Evolutionary conservation across 2,329 filamentous ascomycete species (phyloP), one percentile per base, ranked within the genome.

Genomic region (Arthrobotrys conoides): DNA sequence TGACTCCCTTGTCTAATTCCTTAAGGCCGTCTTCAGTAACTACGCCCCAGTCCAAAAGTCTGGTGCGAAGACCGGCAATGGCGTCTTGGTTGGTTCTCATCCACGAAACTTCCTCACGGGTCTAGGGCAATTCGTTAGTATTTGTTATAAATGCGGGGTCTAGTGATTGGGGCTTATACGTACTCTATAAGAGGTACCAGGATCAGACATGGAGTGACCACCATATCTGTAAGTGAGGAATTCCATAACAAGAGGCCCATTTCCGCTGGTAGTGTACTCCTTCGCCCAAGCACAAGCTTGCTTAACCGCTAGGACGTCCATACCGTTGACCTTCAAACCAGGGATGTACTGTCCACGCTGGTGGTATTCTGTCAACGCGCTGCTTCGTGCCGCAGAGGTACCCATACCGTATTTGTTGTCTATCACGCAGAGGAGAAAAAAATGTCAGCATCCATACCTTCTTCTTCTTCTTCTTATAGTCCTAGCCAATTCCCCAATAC

Each of bases 371-470:
- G 96, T 98, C 85, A 97, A 87, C 83, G 96, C 96, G 79, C 96
- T 95, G 80, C 96, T 94, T 83, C 96, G 94, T 86, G 92, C 91
- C 82, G 96, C 95, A 80, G 96, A 92, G 81, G 96, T 99, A 87
- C 96, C 96, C 96, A 99, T 99, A 86, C 96, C 96, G 86, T 99
- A 99, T 88, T 99, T 99, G 92, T 99, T 99, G 90, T 99, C 94
- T 97, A 38, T 55, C 41, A 10, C 38, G 10, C 36, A 10, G 36
- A 16, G 38, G 16, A 33, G 46, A 30, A 27, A 27, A 38, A 22
- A 4, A 16, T 8, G 30, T 59, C 8, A 59, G 53, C 30, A 59
- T 14, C 4, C 12, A 12, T 4, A 38, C 20, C 51, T 41, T 12
- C 38, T 41, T 12, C 38, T 41, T 41, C 38, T 12, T 51, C 24